Base-by-base conservation (phyloP, 208 protist species). In the Trypanosoma congolense region DNA sequence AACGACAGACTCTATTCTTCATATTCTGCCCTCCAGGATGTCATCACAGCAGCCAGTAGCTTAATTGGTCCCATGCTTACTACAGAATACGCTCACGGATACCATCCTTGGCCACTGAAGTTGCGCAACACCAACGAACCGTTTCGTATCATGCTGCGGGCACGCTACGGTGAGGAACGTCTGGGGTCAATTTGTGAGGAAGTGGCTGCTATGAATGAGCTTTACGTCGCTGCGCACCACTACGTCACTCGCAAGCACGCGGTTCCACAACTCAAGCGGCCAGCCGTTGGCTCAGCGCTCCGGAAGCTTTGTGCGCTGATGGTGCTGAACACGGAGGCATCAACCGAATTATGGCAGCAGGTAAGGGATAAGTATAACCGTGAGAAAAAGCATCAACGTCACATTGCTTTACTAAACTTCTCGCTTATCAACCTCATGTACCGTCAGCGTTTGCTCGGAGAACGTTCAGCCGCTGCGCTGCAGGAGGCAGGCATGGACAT, bases 101-200 rank as follows among this genome's bases (percentile, higher is more conserved):
- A 92, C 53, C 87, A 94, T 63, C 87, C 87, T 8, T 94, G 83
- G 84, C 83, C 87, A 29, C 43, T 90, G 22, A 87, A 84, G 58
- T 54, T 87, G 61, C 87, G 87, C 60, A 94, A 94, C 75, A 87
- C 66, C 2, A 60, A 66, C 29, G 87, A 94, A 46, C 87, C 87
- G 2, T 75, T 94, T 42, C 45, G 68, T 41, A 74, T 84, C 49
- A 43, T 92, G 24, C 56, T 92, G 18, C 73, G 87, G 43, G 52
- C 73, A 8, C 77, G 81, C 48, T 88, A 89, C 61, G 87, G 87
- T 9, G 26, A 75, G 0, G 19, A 45, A 1, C 83, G 90, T 64
- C 65, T 89, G 28, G 30, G 88, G 14, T 57, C 58, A 2, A 51
- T 94, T 55, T 78, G 81, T 8, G 81, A 87, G 50, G 73, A 73